phyloP scores from a whole-genome alignment of 139 green algal species.

The Coelastrella sp. region DNA sequence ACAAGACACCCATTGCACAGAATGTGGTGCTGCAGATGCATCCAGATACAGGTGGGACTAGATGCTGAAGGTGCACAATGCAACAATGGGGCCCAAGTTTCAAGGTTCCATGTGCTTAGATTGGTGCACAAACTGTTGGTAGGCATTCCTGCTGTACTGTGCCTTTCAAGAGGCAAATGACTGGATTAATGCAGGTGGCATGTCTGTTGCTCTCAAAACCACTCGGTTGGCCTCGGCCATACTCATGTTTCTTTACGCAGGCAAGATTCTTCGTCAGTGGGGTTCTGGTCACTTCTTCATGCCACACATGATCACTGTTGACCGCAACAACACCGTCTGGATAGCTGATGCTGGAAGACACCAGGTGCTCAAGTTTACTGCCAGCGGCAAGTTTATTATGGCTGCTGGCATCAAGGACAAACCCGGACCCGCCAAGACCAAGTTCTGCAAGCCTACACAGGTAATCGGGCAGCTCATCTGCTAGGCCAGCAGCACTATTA shows the following conservation, averaged over 20 bases:
- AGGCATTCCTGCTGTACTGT: too few relatives aligned
- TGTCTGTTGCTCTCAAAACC: too few relatives aligned
- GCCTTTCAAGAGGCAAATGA: too few relatives aligned
- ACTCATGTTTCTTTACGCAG: background rate
- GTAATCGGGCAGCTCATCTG: conserved; percentile 31
- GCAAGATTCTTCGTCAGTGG: conserved; percentile 57
- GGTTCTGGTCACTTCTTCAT: conserved; percentile 73
- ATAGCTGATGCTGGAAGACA: conserved; percentile 73
- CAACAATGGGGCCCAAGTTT: too few relatives aligned
- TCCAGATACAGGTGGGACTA: conserved; percentile 60
- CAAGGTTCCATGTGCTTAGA: background rate
- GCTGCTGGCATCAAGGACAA: conserved; percentile 59
- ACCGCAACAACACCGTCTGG: conserved; percentile 80
- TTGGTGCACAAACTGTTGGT: background rate
- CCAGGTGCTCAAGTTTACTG: conserved; percentile 76
- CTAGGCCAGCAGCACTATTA: too few relatives aligned
- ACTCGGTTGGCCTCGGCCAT: too few relatives aligned
- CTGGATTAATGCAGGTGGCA: background rate
- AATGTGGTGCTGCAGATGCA: conserved; percentile 69
- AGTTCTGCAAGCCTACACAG: conserved; percentile 90
- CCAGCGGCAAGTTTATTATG: conserved; percentile 65
- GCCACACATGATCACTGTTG: conserved; percentile 87
- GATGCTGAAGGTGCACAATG: too few relatives aligned
- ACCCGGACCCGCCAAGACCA: conserved; percentile 55
- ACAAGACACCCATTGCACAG: conserved; percentile 56